phyloP scores from a whole-genome alignment of 1,284 basidiomycete genomes.

The Cryptococcus sp. region DNA sequence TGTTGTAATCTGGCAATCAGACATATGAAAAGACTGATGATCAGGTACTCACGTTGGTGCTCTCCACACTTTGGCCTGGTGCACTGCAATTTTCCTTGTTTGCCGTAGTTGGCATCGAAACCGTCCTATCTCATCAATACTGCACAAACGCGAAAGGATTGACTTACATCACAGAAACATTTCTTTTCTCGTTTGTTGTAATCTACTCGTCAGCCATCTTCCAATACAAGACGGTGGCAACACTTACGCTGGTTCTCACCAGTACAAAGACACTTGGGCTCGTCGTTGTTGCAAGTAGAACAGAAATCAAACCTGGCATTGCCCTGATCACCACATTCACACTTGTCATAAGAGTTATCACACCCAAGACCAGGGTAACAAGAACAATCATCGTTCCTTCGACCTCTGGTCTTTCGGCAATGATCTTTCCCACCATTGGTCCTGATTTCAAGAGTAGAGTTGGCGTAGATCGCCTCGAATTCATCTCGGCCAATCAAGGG shows the following conservation, averaged over 20 bases:
- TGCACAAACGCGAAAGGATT: not conserved
- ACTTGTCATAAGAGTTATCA: not conserved
- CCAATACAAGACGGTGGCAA: not conserved
- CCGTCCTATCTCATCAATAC: not conserved
- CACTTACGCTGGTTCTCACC: not conserved
- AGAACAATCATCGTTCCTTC: not conserved
- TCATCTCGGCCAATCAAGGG: no score
- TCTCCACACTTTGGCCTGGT: no score
- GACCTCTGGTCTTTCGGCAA: not conserved
- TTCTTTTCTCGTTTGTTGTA: not conserved
- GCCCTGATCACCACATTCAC: not conserved
- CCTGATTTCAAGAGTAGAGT: not conserved
- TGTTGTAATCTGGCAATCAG: no score
- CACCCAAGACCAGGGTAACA: not conserved
- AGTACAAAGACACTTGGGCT: not conserved
- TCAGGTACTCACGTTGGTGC: no score
- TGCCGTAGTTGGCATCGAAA: not conserved
- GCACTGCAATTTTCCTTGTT: not conserved
- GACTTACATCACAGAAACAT: not conserved
- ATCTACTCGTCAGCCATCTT: not conserved
- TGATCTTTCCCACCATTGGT: not conserved
- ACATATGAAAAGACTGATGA: no score
- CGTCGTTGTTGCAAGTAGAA: not conserved
- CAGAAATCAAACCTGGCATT: not conserved
- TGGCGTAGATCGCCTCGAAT: not conserved